Base-by-base conservation (phyloP, 306 rosid species). In the Myrica gale region DNA sequence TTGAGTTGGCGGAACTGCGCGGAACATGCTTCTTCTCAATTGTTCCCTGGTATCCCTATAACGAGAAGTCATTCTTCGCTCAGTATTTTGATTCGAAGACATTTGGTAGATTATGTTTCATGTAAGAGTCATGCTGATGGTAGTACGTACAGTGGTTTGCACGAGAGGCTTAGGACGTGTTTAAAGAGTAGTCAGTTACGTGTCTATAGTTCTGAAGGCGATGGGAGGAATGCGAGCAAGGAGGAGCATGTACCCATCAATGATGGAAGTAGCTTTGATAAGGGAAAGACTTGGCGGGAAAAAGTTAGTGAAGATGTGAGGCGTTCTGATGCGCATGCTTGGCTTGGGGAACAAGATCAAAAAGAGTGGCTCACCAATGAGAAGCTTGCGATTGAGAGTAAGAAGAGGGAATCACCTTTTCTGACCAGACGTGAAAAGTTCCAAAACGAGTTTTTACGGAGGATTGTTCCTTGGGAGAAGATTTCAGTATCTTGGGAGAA, bases 391-490 rank as follows among this genome's bases (percentile, higher is more conserved):
- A 79, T 85, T 32, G 97, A 92, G 76, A 84, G 78, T 83, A 90
- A 85, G 82, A 90, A 55, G 83, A 85, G 71, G 78, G 97, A 90
- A 80, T 90, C 93, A 0, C 97, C 96, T 6, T 95, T 92, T 82
- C 76, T 87, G 82, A 86, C 96, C 0, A 87, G 87, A 81, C 85
- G 81, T 57, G 96, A 95, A 74, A 95, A 79, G 91, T 90, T 92
- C 71, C 92, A 85, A 73, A 90, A 88, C 16, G 99, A 92, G 89
- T 88, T 92, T 78, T 71, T 87, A 37, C 82, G 93, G 81, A 92
- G 97, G 85, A 82, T 92, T 82, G 83, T 92, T 87, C 97, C 99
- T 0, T 92, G 97, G 97, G 99, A 95, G 86, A 92, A 92, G 76
- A 85, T 90, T 74, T 87, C 90, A 50, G 89, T 95, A 72, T 89